Conservation (phyloP, 2,329 filamentous ascomycete genomes). For the Fusarium brachygibbosum region DNA sequence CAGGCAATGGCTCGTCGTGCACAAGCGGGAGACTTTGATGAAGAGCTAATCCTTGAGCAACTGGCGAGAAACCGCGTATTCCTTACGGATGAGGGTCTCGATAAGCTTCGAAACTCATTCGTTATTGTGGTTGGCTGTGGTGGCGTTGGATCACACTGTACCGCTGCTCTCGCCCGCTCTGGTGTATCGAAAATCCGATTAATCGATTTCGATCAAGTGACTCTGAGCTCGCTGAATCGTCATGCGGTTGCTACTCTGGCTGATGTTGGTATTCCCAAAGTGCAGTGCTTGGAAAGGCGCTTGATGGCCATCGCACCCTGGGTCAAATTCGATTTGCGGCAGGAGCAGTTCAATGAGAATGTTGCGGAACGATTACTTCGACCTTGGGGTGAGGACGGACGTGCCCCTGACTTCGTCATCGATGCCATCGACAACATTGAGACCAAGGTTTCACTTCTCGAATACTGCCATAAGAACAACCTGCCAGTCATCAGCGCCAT, state of each 20-base stretch:
- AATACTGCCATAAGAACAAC: conserved; percentile 84
- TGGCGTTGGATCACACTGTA: conserved; percentile 93
- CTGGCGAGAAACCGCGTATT: conserved; percentile 94
- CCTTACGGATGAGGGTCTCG: conserved; percentile 83
- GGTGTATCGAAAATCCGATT: conserved; percentile 90
- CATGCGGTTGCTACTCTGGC: conserved; percentile 94
- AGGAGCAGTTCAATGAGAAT: conserved; percentile 82
- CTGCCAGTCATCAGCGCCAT: conserved; percentile 93
- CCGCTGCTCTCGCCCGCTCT: conserved; percentile 86
- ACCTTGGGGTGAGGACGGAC: conserved; percentile 71
- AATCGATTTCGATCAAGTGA: conserved; percentile 98
- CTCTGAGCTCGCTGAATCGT: conserved; percentile 92
- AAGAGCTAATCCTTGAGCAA: conserved; percentile 92
- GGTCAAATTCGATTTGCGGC: conserved; percentile 88
- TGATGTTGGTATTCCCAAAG: conserved; percentile 94
- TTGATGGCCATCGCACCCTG: conserved; percentile 91
- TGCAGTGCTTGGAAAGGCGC: conserved; percentile 82
- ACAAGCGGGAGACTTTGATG: conserved; percentile 74
- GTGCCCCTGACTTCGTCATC: conserved; percentile 86
- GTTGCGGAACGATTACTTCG: conserved; percentile 76
- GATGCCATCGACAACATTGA: conserved; percentile 99
- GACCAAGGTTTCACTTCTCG: conserved; percentile 90
- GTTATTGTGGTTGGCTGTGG: conserved; percentile 93
- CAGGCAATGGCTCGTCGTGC: conserved; percentile 70
- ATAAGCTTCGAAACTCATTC: conserved; percentile 83